A percentile compares a stretch with the other conserved stretches of the same genome.
These are phyloP conservation scores for Xylaria sp. DNA, from an alignment of 495 filamentous ascomycete species.

Conservation along the genomic window DNA sequence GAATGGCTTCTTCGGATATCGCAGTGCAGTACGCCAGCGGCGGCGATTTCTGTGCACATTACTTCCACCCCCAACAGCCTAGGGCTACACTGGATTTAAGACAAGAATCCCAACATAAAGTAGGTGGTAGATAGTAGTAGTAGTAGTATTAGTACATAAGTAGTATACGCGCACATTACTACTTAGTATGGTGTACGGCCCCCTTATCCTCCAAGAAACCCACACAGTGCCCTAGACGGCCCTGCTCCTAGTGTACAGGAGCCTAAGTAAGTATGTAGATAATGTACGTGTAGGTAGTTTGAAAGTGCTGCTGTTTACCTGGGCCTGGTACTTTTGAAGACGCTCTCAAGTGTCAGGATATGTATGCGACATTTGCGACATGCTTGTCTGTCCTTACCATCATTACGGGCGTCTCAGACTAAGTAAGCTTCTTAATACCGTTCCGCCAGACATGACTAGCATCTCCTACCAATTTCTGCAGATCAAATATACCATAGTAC, in stretches of 20 bases:
- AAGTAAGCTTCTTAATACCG: slow-evolving; percentile 21
- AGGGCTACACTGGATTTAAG: slow-evolving; percentile 1
- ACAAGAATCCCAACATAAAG: not conserved
- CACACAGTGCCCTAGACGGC: slow-evolving; percentile 18
- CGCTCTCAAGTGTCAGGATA: slow-evolving; percentile 5
- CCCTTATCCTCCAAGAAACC: slow-evolving; percentile 15
- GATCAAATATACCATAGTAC: slow-evolving; percentile 11
- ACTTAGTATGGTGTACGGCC: not conserved
- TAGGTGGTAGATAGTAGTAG: too few species aligned
- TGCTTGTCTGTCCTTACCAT: not conserved
- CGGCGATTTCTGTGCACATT: not conserved
- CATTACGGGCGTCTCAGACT: slow-evolving; percentile 10
- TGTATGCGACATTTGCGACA: slow-evolving; percentile 2
- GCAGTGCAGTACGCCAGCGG: not conserved
- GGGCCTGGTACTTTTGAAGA: not conserved
- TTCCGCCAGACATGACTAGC: not conserved
- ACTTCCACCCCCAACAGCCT: not conserved
- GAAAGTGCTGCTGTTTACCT: not conserved
- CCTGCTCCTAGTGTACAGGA: not conserved
- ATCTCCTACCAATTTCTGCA: slow-evolving; percentile 13
- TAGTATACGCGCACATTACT: not conserved
- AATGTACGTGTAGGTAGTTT: too few species aligned
- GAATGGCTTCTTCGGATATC: not conserved
- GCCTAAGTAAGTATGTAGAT: not conserved
- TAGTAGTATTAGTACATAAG: too few species aligned